A percentile compares a stretch with the other conserved stretches of the same genome.
Conservation (phyloP, 2,329 filamentous ascomycete genomes). For the Nemania serpens region DNA sequence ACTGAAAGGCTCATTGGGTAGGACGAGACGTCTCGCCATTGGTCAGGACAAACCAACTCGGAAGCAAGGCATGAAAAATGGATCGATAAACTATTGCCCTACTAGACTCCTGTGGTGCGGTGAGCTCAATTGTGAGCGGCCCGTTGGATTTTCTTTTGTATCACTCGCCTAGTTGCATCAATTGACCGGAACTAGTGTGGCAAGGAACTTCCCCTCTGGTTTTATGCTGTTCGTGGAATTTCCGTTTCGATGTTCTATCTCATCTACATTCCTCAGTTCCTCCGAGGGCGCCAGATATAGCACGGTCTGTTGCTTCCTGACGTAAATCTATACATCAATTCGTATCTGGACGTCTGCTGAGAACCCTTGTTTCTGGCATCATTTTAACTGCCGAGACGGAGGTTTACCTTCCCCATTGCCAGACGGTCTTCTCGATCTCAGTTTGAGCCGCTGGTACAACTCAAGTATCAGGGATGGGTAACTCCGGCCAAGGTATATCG, state of each 20-base stretch:
- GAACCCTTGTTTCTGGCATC: neutral
- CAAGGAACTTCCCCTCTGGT: neutral
- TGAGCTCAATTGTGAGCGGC: neutral
- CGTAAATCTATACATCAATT: neutral
- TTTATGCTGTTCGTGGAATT: neutral
- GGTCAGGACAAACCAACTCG: neutral
- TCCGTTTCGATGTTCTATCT: neutral
- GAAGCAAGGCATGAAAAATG: conserved; percentile 1
- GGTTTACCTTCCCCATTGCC: neutral
- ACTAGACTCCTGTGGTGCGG: neutral
- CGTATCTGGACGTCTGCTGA: neutral
- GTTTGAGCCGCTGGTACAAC: neutral
- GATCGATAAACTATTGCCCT: neutral
- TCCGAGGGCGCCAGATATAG: neutral
- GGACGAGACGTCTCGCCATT: neutral
- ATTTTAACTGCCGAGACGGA: neutral
- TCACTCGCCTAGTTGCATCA: neutral
- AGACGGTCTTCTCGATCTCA: neutral
- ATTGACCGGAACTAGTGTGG: neutral
- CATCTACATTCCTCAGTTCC: neutral
- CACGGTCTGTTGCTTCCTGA: neutral
- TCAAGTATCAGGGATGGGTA: conserved; percentile 1
- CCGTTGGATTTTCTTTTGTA: neutral
- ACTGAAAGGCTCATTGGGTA: neutral
- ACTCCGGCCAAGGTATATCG: conserved; percentile 29